A percentile compares a stretch with the other conserved stretches of the same genome.
Conservation (phyloP, 208 protist species). For the Acanthamoeba castellanii region DNA sequence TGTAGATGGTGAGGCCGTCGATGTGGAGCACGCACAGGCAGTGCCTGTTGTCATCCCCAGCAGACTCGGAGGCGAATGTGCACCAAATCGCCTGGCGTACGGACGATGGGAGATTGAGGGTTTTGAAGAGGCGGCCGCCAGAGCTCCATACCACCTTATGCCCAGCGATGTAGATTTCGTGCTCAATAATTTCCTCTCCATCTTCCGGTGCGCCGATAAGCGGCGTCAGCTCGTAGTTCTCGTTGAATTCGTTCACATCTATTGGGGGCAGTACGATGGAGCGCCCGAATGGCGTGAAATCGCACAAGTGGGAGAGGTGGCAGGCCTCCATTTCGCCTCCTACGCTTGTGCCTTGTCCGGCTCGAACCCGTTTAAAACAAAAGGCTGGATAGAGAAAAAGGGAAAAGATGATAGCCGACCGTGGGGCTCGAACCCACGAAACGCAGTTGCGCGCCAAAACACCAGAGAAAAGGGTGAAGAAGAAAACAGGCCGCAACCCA, state of each 20-base stretch:
- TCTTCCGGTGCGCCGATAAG: not conserved
- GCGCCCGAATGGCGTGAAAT: slow-evolving; percentile 31
- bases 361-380: not conserved
- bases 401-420: too few relatives aligned
- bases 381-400: not conserved
- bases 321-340: not conserved
- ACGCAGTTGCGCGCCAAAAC: not conserved
- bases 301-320: slow-evolving; percentile 17
- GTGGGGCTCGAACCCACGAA: not conserved
- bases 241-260: not conserved
- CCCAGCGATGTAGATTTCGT: slow-evolving; percentile 16
- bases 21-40: slow-evolving; percentile 42
- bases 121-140: slow-evolving; percentile 30
- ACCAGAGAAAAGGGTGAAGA: not conserved
- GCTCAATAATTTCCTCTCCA: not conserved
- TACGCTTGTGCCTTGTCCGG: not conserved
- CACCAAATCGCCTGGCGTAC: slow-evolving; percentile 38
- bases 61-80: not conserved
- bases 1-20: slow-evolving; percentile 59
- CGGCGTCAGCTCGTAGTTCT: not conserved
- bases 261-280: not conserved
- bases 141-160: slow-evolving; percentile 31
- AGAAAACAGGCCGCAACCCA: not conserved
- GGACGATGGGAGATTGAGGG: slow-evolving; percentile 18
- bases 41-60: not conserved